Conservation (phyloP, 208 protist genomes). For the Herpetomonas samuelpessoai region DNA sequence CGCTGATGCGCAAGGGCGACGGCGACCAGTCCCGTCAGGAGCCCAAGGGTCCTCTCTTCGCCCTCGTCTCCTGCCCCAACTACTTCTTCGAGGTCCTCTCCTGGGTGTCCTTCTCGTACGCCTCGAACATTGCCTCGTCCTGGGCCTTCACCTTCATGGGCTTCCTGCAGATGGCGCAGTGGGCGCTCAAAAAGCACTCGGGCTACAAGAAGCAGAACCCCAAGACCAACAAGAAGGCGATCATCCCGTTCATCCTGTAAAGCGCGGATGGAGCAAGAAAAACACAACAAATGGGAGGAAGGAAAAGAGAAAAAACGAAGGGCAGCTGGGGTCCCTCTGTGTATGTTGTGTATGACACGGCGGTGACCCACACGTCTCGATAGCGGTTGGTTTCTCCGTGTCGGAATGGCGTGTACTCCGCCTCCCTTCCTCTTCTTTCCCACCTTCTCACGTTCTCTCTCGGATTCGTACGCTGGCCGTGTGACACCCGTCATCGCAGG, state of each 20-base stretch:
- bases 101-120: constrained; percentile 91
- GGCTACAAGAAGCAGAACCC: constrained; percentile 81
- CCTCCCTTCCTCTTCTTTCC: no score
- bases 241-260: constrained; percentile 89
- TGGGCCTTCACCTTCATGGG: constrained; percentile 83
- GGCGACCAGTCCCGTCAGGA: constrained; percentile 71
- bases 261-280: not conserved
- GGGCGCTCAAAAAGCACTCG: constrained; percentile 86
- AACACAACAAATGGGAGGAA: not conserved
- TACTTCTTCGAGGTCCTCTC: constrained; percentile 95
- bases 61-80: constrained; percentile 93
- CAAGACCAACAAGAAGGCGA: constrained; percentile 71
- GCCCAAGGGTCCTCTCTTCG: constrained; percentile 86
- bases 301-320: not conserved
- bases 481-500: no score
- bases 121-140: constrained; percentile 76
- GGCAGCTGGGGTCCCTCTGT: no score
- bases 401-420: no score
- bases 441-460: no score
- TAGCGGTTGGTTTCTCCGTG: no score
- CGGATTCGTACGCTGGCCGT: no score
- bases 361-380: no score
- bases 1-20: constrained; percentile 78
- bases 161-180: constrained; percentile 82
- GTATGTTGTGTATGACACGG: no score